phyloP scores from a whole-genome alignment of 2,329 filamentous ascomycete species.

The Sporothrix brasiliensis region DNA sequence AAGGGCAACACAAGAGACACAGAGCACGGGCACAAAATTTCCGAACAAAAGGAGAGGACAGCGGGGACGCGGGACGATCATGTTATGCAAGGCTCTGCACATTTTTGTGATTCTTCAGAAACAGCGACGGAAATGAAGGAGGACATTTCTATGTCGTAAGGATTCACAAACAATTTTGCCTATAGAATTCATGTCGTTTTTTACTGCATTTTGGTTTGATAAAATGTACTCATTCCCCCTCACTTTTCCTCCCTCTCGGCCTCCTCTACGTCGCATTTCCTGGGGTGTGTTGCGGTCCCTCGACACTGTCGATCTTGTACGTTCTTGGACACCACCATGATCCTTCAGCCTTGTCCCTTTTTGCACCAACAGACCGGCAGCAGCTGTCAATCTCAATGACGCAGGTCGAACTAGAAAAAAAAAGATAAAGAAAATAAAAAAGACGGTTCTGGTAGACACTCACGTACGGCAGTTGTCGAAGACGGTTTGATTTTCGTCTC shows the following conservation, averaged over 20 bases:
- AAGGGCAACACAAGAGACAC: neutral
- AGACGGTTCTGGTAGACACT: too few species aligned
- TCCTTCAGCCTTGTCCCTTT: constrained; percentile 14
- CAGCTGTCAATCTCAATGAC: neutral
- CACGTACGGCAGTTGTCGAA: too few species aligned
- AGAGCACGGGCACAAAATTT: neutral
- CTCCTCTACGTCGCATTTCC: neutral
- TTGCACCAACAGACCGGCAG: neutral
- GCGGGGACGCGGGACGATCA: neutral
- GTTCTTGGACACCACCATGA: neutral
- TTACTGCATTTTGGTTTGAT: neutral
- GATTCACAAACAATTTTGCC: too few species aligned
- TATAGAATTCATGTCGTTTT: too few species aligned
- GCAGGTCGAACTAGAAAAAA: neutral
- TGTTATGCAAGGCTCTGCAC: neutral
- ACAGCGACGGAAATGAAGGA: neutral
- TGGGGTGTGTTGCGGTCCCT: neutral
- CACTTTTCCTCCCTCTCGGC: neutral
- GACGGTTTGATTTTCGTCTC: too few species aligned
- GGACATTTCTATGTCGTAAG: too few species aligned
- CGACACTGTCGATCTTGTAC: constrained; percentile 7
- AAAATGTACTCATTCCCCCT: neutral
- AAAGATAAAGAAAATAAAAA: neutral
- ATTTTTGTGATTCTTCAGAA: neutral
- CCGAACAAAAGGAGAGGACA: neutral